Percentiles rank a stretch among this genome's conserved stretches.
Evolutionary conservation across 148 eudicot genomes (phyloP).

Genomic region (Chenopodium suecicum): DNA sequence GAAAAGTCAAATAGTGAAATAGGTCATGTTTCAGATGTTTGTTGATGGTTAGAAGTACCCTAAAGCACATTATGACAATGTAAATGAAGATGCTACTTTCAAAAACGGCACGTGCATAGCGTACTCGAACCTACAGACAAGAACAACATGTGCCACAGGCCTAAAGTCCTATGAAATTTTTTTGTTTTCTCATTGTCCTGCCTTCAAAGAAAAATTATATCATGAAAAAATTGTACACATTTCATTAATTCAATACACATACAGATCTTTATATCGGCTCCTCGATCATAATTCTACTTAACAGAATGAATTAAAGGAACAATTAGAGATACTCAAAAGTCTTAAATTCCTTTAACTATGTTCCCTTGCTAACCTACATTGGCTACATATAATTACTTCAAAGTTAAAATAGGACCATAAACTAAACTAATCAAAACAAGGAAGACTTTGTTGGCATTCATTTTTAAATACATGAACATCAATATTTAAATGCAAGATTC

Average conservation of each 20-base stretch:
- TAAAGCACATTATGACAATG: background rate
- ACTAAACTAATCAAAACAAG: background rate
- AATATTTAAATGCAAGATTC: conserved; percentile 9
- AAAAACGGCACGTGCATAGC: background rate
- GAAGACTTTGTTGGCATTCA: background rate
- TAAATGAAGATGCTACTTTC: background rate
- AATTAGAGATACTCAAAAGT: background rate
- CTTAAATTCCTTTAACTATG: conserved; percentile 8
- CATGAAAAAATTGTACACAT: no score
- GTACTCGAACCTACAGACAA: background rate
- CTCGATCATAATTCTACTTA: background rate
- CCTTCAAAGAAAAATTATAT: no score
- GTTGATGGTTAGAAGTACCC: background rate
- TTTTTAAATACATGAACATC: background rate
- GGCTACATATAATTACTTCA: background rate
- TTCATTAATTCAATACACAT: background rate
- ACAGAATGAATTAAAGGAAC: background rate
- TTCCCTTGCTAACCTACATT: background rate
- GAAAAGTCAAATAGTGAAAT: background rate
- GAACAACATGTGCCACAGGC: background rate
- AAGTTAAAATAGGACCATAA: background rate
- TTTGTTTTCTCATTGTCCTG: no score
- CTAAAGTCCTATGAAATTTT: no score
- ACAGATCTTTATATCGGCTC: background rate
- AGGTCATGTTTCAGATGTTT: background rate